A percentile compares a stretch with the other conserved stretches of the same genome.
Conservation (phyloP, 768 basidiomycete genomes). For the Russula emetica region DNA sequence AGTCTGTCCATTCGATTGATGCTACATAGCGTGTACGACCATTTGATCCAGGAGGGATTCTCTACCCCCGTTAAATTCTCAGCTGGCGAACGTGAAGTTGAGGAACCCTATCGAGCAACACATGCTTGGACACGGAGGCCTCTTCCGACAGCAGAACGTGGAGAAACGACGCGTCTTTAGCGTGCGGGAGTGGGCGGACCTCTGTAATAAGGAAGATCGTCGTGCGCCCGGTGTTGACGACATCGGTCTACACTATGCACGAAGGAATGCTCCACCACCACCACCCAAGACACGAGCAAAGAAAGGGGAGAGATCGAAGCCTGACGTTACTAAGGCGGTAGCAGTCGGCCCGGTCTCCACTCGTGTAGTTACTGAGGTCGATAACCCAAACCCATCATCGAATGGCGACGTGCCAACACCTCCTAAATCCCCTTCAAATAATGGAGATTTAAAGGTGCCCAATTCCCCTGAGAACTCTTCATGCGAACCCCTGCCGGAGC, state of each 20-base stretch:
- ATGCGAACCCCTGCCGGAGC: conserved; percentile 1
- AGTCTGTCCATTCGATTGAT: conserved; percentile 32
- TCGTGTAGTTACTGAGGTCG: neutral
- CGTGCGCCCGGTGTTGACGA: conserved; percentile 71
- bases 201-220: conserved; percentile 66
- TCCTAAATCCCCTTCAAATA: conserved; percentile 11
- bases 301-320: conserved; percentile 40
- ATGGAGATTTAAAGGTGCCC: neutral
- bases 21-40: conserved; percentile 28
- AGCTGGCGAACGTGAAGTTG: conserved; percentile 72
- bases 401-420: conserved; percentile 1
- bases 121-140: conserved; percentile 80
- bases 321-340: conserved; percentile 46
- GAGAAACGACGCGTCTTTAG: conserved; percentile 82
- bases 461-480: neutral
- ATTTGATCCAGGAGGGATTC: conserved; percentile 53
- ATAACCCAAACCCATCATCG: neutral
- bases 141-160: conserved; percentile 88
- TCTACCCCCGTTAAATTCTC: conserved; percentile 66
- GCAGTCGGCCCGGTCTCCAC: conserved; percentile 19
- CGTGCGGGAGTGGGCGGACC: conserved; percentile 82
- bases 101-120: conserved; percentile 90
- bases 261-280: conserved; percentile 36
- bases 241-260: conserved; percentile 48
- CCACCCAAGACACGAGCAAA: conserved; percentile 39